A percentile compares a stretch with the other conserved stretches of the same genome.
Conservation (phyloP, 768 basidiomycete species). For the Trametes maxima region DNA sequence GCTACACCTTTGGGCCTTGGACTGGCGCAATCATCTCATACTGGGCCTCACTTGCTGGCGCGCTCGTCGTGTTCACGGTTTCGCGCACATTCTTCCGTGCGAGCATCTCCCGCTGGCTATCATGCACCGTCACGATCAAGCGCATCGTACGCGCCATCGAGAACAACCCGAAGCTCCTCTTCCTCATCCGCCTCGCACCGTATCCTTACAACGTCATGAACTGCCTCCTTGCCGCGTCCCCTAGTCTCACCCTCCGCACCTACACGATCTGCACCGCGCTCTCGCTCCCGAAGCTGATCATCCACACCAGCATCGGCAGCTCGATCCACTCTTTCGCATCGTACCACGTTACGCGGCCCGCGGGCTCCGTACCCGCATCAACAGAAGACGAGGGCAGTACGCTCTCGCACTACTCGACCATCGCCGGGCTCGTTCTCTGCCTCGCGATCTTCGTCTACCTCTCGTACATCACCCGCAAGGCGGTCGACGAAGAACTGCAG, state of each 20-base stretch:
- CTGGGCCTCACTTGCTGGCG: slow-evolving; percentile 81
- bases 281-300: slow-evolving; percentile 85
- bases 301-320: slow-evolving; percentile 87
- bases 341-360: slow-evolving; percentile 45
- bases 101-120: slow-evolving; percentile 71
- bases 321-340: slow-evolving; percentile 84
- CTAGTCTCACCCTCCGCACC: slow-evolving; percentile 74
- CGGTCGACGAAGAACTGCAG: slow-evolving; percentile 57
- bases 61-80: slow-evolving; percentile 78
- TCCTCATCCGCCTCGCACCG: slow-evolving; percentile 90
- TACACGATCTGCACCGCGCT: slow-evolving; percentile 82
- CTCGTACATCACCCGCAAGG: slow-evolving; percentile 71
- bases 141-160: slow-evolving; percentile 88
- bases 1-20: slow-evolving; percentile 88
- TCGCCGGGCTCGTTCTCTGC: slow-evolving; percentile 70
- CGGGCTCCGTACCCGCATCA: slow-evolving; percentile 13
- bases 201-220: slow-evolving; percentile 97
- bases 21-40: slow-evolving; percentile 87
- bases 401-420: slow-evolving; percentile 63
- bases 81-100: slow-evolving; percentile 76
- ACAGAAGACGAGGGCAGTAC: slow-evolving; percentile 48
- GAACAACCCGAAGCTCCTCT: slow-evolving; percentile 82
- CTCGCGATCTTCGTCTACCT: slow-evolving; percentile 79
- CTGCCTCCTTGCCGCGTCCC: slow-evolving; percentile 87
- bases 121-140: slow-evolving; percentile 68